Conservation (phyloP, 2,329 filamentous ascomycete species). For the Lizonia empirigonia region DNA sequence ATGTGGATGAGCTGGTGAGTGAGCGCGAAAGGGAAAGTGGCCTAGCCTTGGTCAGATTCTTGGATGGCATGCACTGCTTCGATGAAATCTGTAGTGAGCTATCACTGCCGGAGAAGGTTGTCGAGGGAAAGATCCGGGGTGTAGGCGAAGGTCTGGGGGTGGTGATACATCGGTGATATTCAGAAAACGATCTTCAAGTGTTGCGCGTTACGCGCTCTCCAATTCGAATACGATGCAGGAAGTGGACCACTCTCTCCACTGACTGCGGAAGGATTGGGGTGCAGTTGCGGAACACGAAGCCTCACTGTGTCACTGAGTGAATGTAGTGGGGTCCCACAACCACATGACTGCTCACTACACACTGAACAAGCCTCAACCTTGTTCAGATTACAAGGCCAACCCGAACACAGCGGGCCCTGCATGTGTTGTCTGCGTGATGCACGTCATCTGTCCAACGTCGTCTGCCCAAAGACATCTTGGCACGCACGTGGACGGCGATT, state of each 20-base stretch:
- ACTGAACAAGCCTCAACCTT: not conserved
- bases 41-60: conserved; percentile 66
- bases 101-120: conserved; percentile 71
- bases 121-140: conserved; percentile 69
- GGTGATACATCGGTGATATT: conserved; percentile 31
- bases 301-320: conserved; percentile 3
- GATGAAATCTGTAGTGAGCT: conserved; percentile 83
- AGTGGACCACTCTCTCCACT: not conserved
- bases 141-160: conserved; percentile 42
- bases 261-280: not conserved
- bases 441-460: conserved; percentile 13
- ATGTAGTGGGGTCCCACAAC: conserved; percentile 9
- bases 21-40: conserved; percentile 27
- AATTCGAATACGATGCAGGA: not conserved
- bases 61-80: conserved; percentile 76
- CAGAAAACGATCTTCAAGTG: not conserved
- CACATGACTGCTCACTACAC: not conserved
- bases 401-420: conserved; percentile 7
- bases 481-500: conserved; percentile 5
- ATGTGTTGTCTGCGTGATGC: conserved; percentile 13
- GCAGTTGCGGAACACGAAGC: conserved; percentile 4
- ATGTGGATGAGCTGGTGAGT: conserved; percentile 22
- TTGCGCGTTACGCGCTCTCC: not conserved
- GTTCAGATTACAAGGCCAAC: not conserved
- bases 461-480: not conserved